phyloP scores from a whole-genome alignment of 108 stramenopile species.

The Discostella stelligeroides region DNA sequence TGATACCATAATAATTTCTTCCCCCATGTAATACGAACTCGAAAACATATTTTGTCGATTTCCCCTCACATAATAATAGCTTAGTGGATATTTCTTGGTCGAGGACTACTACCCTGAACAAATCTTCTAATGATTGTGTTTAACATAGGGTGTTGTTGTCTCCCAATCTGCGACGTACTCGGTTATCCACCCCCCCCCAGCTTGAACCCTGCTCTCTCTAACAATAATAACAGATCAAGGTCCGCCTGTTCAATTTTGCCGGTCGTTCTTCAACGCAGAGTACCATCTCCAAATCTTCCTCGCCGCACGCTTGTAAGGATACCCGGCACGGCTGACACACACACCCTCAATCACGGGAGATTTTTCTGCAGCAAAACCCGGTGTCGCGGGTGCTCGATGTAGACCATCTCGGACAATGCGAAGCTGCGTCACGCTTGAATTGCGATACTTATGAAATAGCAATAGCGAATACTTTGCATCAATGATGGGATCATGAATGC shows the following conservation, averaged over 20 bases:
- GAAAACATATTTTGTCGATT: background rate
- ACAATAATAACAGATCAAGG: background rate
- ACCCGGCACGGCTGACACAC: conserved; percentile 38
- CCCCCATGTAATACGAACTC: background rate
- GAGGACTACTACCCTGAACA: background rate
- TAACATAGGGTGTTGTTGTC: too few relatives aligned
- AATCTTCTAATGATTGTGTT: background rate
- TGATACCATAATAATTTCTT: too few relatives aligned
- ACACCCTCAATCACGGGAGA: conserved; percentile 56
- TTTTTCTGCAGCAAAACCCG: conserved; percentile 42
- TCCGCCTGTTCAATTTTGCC: background rate
- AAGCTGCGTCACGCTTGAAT: conserved; percentile 38
- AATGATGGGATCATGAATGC: conserved; percentile 77
- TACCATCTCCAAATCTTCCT: conserved; percentile 60
- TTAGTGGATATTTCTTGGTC: background rate
- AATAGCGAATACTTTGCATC: conserved; percentile 50
- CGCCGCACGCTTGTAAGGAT: conserved; percentile 40
- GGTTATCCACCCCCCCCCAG: background rate
- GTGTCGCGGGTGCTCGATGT: conserved; percentile 49
- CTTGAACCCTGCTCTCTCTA: background rate
- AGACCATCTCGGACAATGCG: conserved; percentile 50
- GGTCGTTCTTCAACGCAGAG: conserved; percentile 4
- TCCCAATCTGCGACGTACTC: too few relatives aligned
- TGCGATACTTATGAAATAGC: conserved; percentile 57
- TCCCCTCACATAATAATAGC: background rate